Conservation (phyloP, 352 stramenopile genomes). For the Phytophthora crassamura region DNA sequence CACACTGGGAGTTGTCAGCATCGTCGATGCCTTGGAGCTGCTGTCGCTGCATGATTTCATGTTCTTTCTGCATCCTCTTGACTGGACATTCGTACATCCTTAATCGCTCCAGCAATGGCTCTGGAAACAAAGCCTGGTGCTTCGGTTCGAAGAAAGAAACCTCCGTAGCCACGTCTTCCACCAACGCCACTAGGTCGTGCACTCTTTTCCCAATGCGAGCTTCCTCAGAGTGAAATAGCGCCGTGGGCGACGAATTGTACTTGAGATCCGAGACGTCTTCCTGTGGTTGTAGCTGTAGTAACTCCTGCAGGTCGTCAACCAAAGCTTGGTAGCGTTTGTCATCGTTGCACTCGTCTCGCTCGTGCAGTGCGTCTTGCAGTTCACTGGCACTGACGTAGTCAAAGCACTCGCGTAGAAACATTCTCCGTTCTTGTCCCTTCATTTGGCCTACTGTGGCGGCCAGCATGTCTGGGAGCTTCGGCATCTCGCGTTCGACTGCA, state of each 20-base stretch:
- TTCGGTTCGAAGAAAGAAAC: constrained; percentile 43
- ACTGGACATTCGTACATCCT: constrained; percentile 45
- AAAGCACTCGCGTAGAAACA: constrained; percentile 72
- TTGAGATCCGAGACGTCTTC: neutral
- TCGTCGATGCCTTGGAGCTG: neutral
- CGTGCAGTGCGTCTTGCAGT: constrained; percentile 57
- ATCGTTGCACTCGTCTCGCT: constrained; percentile 63
- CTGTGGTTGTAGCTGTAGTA: constrained; percentile 27
- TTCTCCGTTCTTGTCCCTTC: constrained; percentile 42
- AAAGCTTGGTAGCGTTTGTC: constrained; percentile 61
- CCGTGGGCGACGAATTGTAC: neutral
- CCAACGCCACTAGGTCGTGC: constrained; percentile 60
- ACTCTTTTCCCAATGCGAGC: constrained; percentile 55
- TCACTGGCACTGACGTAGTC: constrained; percentile 53
- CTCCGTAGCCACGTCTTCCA: constrained; percentile 64
- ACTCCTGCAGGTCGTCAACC: constrained; percentile 58
- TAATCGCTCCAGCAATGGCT: constrained; percentile 36
- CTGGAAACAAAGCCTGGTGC: constrained; percentile 20
- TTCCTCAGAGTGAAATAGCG: constrained; percentile 64
- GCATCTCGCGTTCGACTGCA: constrained; percentile 42
- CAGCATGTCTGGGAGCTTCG: constrained; percentile 46
- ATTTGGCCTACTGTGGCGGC: constrained; percentile 56
- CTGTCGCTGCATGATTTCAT: constrained; percentile 47
- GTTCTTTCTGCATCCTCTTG: constrained; percentile 57
- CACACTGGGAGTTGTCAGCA: constrained; percentile 32